Evolutionary conservation across 176 grass and related monocot genomes (phyloP).

Genomic region (Echinochloa phyllopogon): DNA sequence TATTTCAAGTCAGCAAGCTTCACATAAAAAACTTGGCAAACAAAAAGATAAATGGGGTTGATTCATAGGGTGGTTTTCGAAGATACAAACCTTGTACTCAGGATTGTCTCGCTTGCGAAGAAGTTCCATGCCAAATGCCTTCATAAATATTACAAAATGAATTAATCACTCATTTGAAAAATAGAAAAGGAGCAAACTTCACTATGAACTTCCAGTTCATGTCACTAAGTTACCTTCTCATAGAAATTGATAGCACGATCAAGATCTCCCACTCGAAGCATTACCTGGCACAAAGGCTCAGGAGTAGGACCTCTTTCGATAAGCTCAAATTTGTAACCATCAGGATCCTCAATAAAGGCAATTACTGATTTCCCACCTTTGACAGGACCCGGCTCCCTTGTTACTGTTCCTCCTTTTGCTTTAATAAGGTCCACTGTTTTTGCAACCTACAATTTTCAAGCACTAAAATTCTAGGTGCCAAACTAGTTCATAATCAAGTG

Average conservation of each 20-base stretch:
- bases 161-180: constrained; percentile 33
- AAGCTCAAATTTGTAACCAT: constrained; percentile 97
- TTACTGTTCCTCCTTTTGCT: constrained; percentile 91
- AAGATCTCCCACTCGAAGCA: constrained; percentile 95
- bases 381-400: constrained; percentile 84
- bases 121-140: constrained; percentile 99
- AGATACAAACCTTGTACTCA: constrained; percentile 78
- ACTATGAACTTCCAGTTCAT: constrained; percentile 10
- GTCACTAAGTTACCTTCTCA: constrained; percentile 70
- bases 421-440: constrained; percentile 97
- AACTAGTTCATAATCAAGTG: constrained; percentile 1
- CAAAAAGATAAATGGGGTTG: background rate
- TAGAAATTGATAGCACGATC: constrained; percentile 87
- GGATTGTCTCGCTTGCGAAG: constrained; percentile 87
- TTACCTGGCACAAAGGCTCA: constrained; percentile 94
- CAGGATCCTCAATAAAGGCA: constrained; percentile 94
- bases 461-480: constrained; percentile 36
- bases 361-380: constrained; percentile 84
- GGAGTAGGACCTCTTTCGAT: constrained; percentile 87
- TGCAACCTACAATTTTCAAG: constrained; percentile 58
- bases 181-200: background rate
- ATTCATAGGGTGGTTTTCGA: constrained; percentile 5
- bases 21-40: constrained; percentile 27
- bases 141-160: constrained; percentile 36
- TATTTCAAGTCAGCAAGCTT: constrained; percentile 17